Conservation (phyloP, 2,329 filamentous ascomycete genomes). For the Ophiostoma sp. region DNA sequence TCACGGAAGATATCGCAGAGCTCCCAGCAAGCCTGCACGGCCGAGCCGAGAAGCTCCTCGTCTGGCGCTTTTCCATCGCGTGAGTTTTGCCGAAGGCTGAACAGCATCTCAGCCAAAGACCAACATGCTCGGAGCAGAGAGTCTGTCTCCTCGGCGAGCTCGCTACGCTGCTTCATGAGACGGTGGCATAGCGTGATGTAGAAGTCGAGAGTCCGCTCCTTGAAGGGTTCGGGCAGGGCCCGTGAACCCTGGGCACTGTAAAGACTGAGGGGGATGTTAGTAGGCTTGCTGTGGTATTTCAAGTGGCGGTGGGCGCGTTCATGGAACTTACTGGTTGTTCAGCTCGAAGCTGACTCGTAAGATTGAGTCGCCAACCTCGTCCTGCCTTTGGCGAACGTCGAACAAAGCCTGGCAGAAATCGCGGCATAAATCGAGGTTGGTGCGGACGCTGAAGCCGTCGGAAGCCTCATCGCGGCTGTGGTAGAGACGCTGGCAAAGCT, state of each 20-base stretch:
- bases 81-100: slow-evolving; percentile 80
- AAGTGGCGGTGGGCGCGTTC: neutral
- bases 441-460: slow-evolving; percentile 65
- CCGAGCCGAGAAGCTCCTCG: slow-evolving; percentile 81
- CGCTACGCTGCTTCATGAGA: slow-evolving; percentile 89
- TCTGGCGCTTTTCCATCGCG: slow-evolving; percentile 72
- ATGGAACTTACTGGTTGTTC: slow-evolving; percentile 72
- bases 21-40: slow-evolving; percentile 92
- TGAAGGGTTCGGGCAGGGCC: slow-evolving; percentile 79
- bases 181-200: slow-evolving; percentile 92
- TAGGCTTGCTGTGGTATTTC: neutral
- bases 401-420: slow-evolving; percentile 93
- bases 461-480: slow-evolving; percentile 72
- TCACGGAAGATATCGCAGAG: slow-evolving; percentile 90
- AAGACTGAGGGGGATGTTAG: slow-evolving; percentile 48
- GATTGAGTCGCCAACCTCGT: slow-evolving; percentile 81
- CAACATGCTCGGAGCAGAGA: slow-evolving; percentile 83
- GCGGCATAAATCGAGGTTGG: slow-evolving; percentile 81
- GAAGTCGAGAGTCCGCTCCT: slow-evolving; percentile 87
- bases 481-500: slow-evolving; percentile 85
- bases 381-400: slow-evolving; percentile 74
- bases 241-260: slow-evolving; percentile 85
- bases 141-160: slow-evolving; percentile 78
- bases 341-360: slow-evolving; percentile 91
- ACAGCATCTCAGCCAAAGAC: slow-evolving; percentile 89